Percentiles rank a stretch among this genome's conserved stretches.
Conservation (phyloP, 768 basidiomycete species). For the Daedaleopsis nitida region DNA sequence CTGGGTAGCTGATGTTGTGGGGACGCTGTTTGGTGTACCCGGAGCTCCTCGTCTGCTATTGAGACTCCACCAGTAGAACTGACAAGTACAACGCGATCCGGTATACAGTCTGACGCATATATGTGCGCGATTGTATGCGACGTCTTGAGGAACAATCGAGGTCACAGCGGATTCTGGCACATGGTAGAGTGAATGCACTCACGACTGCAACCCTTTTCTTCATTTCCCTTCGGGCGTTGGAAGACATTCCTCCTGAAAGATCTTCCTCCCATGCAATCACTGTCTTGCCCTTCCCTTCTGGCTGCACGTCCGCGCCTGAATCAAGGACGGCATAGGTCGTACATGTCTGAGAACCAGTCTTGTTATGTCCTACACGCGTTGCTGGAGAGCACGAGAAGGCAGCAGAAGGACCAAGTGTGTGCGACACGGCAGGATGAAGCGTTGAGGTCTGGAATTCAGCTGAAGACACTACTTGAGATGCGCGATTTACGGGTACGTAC, state of each 20-base stretch:
- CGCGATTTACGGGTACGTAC: slow-evolving; percentile 42
- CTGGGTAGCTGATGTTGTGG: slow-evolving; percentile 16
- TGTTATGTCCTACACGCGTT: slow-evolving; percentile 38
- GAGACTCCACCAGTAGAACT: slow-evolving; percentile 36
- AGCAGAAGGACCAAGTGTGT: slow-evolving; percentile 69
- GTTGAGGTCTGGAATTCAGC: slow-evolving; percentile 51
- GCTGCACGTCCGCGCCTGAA: slow-evolving; percentile 45
- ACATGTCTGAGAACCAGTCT: slow-evolving; percentile 36
- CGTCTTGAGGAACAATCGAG: slow-evolving; percentile 37
- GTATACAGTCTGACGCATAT: slow-evolving; percentile 33
- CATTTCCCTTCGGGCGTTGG: slow-evolving; percentile 30
- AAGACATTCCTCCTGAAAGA: slow-evolving; percentile 27
- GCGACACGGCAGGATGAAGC: slow-evolving; percentile 66
- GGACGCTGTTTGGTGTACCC: slow-evolving; percentile 24
- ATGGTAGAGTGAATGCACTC: slow-evolving; percentile 28
- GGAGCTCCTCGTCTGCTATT: slow-evolving; percentile 32
- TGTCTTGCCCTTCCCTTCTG: slow-evolving; percentile 46
- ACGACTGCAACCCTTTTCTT: slow-evolving; percentile 49
- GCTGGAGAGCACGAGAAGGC: slow-evolving; percentile 62
- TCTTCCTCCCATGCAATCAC: slow-evolving; percentile 67
- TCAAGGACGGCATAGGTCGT: slow-evolving; percentile 59
- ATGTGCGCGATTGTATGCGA: slow-evolving; percentile 44
- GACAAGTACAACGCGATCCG: slow-evolving; percentile 34
- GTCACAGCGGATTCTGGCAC: neutral
- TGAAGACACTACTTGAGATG: neutral